Base-by-base conservation (phyloP, 2,329 filamentous ascomycete species). In the Ophiocordyceps camponoti-floridani region DNA sequence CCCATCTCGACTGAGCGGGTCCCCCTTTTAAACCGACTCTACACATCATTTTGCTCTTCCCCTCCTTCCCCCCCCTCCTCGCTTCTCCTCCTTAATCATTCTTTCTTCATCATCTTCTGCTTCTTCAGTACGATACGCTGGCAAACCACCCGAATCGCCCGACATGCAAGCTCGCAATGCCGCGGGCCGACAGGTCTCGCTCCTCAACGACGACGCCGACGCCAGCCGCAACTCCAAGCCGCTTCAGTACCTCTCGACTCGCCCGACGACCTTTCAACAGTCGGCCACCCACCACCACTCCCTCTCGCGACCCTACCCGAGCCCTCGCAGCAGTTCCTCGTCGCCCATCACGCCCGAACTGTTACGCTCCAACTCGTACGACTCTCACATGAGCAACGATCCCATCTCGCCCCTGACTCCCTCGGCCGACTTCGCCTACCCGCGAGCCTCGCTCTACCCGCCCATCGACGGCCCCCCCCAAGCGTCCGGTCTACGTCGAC, bases 331-430 rank as follows among this genome's bases (percentile, higher is more conserved):
- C 49, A 53, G 48, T 44, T 69, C 69, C 3, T 67, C 67, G 4
- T 68, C 69, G 18, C 65, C 69, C 43, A 65, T 66, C 50, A 73
- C 71, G 1, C 75, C 75, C 28, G 70, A 72, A 52, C 66, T 79
- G n/a, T 59, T 72, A 43, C 71, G 75, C 40, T 75, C 74, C 44
- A 64, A 76, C 51, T 79, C 75, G 1, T 78, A 74, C 56, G 75
- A 79, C 54, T 79, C 75, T 11, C 70, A 73, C 48, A 65, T 65
- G 51, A 74, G 70, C 56, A 67, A 64, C 52, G 73, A 74, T 45
- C 66, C 71, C 28, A 54, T 65, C 18, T 74, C 74, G 1, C 75
- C 75, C 23, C 52, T 75, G 47, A 79, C 75, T 0, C 75, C 75
- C 1, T 65, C 64, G 28, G 62, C 66, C 27, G 58, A 63, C 30